These are phyloP conservation scores for Vinca major DNA, from an alignment of 305 asterid genomes.

Conservation along the genomic window DNA sequence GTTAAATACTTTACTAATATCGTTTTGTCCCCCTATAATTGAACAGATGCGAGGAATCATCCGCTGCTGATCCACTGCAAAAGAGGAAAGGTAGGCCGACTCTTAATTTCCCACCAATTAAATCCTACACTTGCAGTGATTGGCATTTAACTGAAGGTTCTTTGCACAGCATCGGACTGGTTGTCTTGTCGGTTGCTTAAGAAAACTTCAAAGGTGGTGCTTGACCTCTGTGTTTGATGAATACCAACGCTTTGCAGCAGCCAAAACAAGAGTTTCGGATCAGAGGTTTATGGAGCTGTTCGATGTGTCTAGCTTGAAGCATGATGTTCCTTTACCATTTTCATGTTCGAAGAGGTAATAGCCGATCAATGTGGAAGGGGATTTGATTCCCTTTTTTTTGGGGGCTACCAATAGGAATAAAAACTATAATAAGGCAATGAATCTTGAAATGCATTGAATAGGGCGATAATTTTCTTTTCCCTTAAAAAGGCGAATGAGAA, in stretches of 20 bases:
- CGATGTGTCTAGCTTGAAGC: constrained; percentile 22
- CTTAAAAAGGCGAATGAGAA: background rate
- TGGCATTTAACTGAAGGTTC: background rate
- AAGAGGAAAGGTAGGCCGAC: constrained; percentile 53
- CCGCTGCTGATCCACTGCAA: constrained; percentile 68
- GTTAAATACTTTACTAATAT: background rate
- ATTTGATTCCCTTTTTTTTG: background rate
- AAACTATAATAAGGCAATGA: constrained; percentile 1
- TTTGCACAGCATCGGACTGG: constrained; percentile 33
- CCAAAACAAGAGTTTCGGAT: constrained; percentile 27
- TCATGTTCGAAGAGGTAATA: constrained; percentile 23
- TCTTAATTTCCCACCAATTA: background rate
- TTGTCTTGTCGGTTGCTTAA: constrained; percentile 34
- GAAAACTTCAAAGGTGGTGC: constrained; percentile 37
- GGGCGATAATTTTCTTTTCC: background rate
- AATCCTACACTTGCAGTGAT: background rate
- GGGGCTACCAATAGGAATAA: background rate
- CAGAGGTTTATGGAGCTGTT: constrained; percentile 31
- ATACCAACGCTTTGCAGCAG: constrained; percentile 36
- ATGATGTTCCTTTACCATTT: constrained; percentile 13
- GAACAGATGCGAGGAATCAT: constrained; percentile 56
- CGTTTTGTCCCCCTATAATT: constrained; percentile 2
- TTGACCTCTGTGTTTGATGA: constrained; percentile 32
- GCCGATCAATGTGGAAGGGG: background rate
- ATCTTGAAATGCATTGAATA: background rate